Conservation (phyloP, 2,329 filamentous ascomycete genomes). For the Zelopaecilomyces penicillatus region DNA sequence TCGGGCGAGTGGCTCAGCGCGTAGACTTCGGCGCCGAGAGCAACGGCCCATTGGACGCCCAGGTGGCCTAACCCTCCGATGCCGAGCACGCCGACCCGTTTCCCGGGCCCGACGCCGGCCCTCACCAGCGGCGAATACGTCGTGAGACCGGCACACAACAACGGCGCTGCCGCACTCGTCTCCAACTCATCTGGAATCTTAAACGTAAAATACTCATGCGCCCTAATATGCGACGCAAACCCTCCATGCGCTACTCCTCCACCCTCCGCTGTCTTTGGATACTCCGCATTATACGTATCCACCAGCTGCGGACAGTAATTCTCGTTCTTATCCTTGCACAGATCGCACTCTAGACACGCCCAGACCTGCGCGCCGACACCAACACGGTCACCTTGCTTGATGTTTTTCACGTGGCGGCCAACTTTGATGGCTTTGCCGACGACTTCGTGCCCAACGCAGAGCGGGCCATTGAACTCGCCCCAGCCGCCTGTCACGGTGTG, state of each 20-base stretch:
- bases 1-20: slow-evolving; percentile 51
- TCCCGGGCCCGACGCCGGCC: slow-evolving; percentile 60
- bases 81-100: slow-evolving; percentile 62
- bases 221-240: slow-evolving; percentile 41
- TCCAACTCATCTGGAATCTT: slow-evolving; percentile 47
- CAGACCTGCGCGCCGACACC: slow-evolving; percentile 54
- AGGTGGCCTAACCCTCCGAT: slow-evolving; percentile 69
- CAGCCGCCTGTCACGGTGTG: slow-evolving; percentile 51
- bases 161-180: slow-evolving; percentile 49
- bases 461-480: slow-evolving; percentile 37
- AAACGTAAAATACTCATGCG: slow-evolving; percentile 50
- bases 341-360: slow-evolving; percentile 44
- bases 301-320: slow-evolving; percentile 41
- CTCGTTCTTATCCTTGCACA: slow-evolving; percentile 40
- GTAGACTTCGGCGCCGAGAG: slow-evolving; percentile 58
- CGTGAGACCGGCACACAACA: slow-evolving; percentile 73
- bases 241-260: slow-evolving; percentile 59
- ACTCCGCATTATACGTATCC: slow-evolving; percentile 51
- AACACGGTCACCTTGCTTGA: slow-evolving; percentile 56
- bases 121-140: slow-evolving; percentile 60
- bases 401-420: slow-evolving; percentile 34
- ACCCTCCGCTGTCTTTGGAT: slow-evolving; percentile 35
- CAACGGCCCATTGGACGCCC: slow-evolving; percentile 61
- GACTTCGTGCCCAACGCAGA: slow-evolving; percentile 51
- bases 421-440: slow-evolving; percentile 45